Evolutionary conservation across 2,329 filamentous ascomycete genomes (phyloP).

Genomic region (Penicillium sp.): DNA sequence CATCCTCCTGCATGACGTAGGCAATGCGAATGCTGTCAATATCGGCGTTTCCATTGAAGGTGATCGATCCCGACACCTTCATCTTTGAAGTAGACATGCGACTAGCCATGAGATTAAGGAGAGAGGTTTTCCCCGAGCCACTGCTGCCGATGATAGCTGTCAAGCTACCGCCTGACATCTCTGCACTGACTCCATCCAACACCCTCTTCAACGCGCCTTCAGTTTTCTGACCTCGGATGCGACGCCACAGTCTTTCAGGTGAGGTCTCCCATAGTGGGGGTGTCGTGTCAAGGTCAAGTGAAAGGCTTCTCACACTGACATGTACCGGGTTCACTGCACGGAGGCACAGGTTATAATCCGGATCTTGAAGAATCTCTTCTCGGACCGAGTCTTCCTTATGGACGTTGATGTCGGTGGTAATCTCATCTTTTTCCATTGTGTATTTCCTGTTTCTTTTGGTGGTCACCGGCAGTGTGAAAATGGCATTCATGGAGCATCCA

Average conservation of each 20-base stretch:
- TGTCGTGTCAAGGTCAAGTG: conserved; percentile 34
- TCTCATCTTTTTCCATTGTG: conserved; percentile 20
- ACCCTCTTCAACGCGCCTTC: conserved; percentile 47
- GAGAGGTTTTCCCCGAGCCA: conserved; percentile 70
- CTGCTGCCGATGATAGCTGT: conserved; percentile 75
- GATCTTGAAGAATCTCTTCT: conserved; percentile 11
- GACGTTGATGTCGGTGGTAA: conserved; percentile 10
- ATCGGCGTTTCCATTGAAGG: conserved; percentile 61
- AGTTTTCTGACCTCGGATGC: conserved; percentile 28
- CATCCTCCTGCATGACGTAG: conserved; percentile 71
- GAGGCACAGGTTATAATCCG: conserved; percentile 36
- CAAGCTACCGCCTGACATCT: conserved; percentile 64
- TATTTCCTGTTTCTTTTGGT: background rate
- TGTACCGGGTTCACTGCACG: conserved; percentile 42
- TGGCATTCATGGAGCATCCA: background rate
- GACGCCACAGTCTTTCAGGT: conserved; percentile 32
- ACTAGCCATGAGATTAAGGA: conserved; percentile 70
- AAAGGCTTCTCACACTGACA: conserved; percentile 36
- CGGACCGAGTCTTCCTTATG: conserved; percentile 5
- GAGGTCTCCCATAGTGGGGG: conserved; percentile 35
- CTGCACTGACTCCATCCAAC: conserved; percentile 63
- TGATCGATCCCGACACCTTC: conserved; percentile 52
- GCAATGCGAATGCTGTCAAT: conserved; percentile 49
- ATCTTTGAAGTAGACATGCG: conserved; percentile 61
- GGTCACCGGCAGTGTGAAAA: background rate